Conservation (phyloP, 2,329 filamentous ascomycete species). For the Ophiostoma novo-ulmi region DNA sequence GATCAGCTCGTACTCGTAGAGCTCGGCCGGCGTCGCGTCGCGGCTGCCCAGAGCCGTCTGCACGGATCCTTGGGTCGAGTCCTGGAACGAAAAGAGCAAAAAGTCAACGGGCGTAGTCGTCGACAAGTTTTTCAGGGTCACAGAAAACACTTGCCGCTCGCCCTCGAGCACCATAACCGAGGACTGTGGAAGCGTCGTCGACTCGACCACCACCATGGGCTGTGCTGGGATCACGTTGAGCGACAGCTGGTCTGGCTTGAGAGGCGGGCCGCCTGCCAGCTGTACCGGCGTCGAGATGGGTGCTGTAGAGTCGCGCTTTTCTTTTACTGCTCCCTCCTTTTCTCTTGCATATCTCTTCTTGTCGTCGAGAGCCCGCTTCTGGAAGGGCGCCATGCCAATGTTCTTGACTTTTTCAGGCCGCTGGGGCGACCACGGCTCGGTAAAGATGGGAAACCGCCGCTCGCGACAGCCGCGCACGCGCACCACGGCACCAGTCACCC, state of each 20-base stretch:
- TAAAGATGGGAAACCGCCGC: slow-evolving; percentile 78
- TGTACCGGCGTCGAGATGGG: slow-evolving; percentile 7
- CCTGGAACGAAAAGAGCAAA: slow-evolving; percentile 80
- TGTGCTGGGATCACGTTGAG: slow-evolving; percentile 75
- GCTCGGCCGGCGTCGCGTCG: slow-evolving; percentile 69
- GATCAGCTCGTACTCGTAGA: slow-evolving; percentile 81
- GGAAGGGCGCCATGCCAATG: slow-evolving; percentile 59
- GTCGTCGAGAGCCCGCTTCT: slow-evolving; percentile 30
- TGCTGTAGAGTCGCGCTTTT: no score
- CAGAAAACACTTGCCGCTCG: slow-evolving; percentile 69
- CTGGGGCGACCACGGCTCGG: slow-evolving; percentile 66
- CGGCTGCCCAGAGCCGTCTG: slow-evolving; percentile 70
- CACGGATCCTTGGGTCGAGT: slow-evolving; percentile 75
- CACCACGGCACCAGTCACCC: slow-evolving; percentile 71
- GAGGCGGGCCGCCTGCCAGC: slow-evolving; percentile 33
- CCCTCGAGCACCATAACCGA: slow-evolving; percentile 92
- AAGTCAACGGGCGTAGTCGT: slow-evolving; percentile 69
- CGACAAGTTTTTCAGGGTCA: slow-evolving; percentile 77
- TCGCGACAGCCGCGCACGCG: slow-evolving; percentile 77
- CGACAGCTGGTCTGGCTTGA: slow-evolving; percentile 49
- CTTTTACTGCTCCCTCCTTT: neutral
- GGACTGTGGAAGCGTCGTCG: slow-evolving; percentile 73
- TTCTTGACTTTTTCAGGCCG: slow-evolving; percentile 69
- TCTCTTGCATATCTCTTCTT: neutral
- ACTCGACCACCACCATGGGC: slow-evolving; percentile 69